Percentiles rank a stretch among this genome's conserved stretches.
Conservation (phyloP, 345 rosid species). For the Eucalyptus regnans region DNA sequence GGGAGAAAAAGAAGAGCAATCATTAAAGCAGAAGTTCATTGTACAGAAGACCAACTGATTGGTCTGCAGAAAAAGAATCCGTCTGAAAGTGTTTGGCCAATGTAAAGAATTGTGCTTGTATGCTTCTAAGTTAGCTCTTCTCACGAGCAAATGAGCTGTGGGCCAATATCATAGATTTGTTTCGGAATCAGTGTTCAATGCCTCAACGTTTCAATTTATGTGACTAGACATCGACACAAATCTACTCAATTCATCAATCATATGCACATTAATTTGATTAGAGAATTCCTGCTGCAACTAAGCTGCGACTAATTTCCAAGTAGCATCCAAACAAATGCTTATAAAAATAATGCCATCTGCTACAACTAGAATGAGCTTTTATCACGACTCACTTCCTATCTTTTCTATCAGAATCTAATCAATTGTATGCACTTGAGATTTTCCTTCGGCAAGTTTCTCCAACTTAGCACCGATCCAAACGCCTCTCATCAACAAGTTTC, state of each 20-base stretch:
- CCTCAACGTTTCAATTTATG: neutral
- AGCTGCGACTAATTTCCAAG: neutral
- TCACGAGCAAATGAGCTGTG: neutral
- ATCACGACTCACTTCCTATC: no score
- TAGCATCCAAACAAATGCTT: neutral
- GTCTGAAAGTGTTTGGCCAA: neutral
- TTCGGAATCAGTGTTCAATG: neutral
- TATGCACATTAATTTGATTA: neutral
- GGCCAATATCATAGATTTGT: neutral
- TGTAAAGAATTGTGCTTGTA: neutral
- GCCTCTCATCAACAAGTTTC: constrained; percentile 20
- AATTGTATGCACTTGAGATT: constrained; percentile 31
- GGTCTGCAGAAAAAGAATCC: neutral
- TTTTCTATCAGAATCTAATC: neutral
- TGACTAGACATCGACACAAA: neutral
- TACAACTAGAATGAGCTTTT: neutral
- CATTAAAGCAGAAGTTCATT: neutral
- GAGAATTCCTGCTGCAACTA: neutral
- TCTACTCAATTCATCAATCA: neutral
- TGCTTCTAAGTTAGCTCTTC: neutral
- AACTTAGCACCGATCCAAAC: constrained; percentile 29
- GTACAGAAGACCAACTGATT: neutral
- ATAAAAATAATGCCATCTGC: neutral
- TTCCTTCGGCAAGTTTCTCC: constrained; percentile 96
- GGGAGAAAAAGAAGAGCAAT: no score